A percentile compares a stretch with the other conserved stretches of the same genome.
Evolutionary conservation across 2,329 filamentous ascomycete species (phyloP).

Genomic region (Madurella mycetomatis): DNA sequence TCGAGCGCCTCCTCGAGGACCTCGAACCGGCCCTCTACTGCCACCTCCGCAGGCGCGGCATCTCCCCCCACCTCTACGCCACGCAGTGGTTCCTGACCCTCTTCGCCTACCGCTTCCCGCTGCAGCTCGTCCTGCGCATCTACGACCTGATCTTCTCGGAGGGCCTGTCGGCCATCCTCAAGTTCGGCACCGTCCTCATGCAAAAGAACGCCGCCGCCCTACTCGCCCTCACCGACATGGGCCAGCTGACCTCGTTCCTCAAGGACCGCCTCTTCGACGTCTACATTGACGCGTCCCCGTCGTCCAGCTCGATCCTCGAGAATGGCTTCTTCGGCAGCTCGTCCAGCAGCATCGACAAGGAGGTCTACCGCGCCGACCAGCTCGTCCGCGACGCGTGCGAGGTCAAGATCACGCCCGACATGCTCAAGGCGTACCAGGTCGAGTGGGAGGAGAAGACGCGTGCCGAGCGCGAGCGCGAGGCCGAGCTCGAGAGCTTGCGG

Average conservation of each 20-base stretch:
- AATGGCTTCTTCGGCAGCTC: constrained; percentile 96
- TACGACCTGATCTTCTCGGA: constrained; percentile 95
- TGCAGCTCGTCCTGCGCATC: constrained; percentile 92
- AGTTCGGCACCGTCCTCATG: constrained; percentile 94
- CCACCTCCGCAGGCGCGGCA: constrained; percentile 81
- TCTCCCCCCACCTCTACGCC: constrained; percentile 88
- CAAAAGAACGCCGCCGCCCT: constrained; percentile 81
- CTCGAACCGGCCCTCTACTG: constrained; percentile 91
- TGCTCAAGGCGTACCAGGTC: constrained; percentile 70
- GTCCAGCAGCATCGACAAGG: constrained; percentile 84
- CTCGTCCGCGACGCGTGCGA: constrained; percentile 90
- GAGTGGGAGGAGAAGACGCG: constrained; percentile 93
- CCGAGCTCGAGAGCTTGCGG: constrained; percentile 71
- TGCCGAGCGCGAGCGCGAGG: constrained; percentile 75
- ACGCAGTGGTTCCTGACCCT: constrained; percentile 98
- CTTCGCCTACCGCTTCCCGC: constrained; percentile 96
- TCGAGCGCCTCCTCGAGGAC: constrained; percentile 90
- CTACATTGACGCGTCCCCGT: constrained; percentile 92
- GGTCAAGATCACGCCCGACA: constrained; percentile 77
- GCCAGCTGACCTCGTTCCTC: constrained; percentile 78
- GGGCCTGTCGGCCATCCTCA: constrained; percentile 86
- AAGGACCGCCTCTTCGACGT: constrained; percentile 95
- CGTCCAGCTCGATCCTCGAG: constrained; percentile 87
- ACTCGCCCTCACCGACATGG: constrained; percentile 86
- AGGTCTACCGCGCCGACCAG: constrained; percentile 90